Evolutionary conservation across 2,329 filamentous ascomycete species (phyloP).

Genomic region (Colletotrichum graminicola): DNA sequence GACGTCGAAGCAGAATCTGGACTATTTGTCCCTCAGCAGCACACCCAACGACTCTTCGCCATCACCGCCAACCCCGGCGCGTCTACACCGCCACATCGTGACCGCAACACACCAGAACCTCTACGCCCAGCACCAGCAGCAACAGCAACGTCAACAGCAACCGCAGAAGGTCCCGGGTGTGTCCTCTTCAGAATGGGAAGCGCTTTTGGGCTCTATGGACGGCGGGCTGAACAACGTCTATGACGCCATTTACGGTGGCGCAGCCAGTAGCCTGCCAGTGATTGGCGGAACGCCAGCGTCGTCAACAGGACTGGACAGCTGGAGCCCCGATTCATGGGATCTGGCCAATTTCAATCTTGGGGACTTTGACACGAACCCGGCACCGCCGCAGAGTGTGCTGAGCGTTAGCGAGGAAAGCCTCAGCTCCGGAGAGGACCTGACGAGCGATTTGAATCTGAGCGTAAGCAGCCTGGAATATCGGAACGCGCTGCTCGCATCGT

Average conservation of each 20-base stretch:
- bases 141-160: constrained; percentile 13
- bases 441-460: constrained; percentile 45
- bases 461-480: constrained; percentile 53
- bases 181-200: constrained; percentile 83
- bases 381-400: constrained; percentile 64
- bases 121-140: constrained; percentile 51
- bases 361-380: constrained; percentile 59
- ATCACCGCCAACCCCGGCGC: constrained; percentile 61
- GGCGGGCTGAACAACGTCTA: constrained; percentile 86
- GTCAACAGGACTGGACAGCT: constrained; percentile 55
- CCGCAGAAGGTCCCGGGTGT: constrained; percentile 59
- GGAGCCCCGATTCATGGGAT: constrained; percentile 71
- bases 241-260: constrained; percentile 81
- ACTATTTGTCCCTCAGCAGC: constrained; percentile 69
- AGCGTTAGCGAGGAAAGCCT: constrained; percentile 71
- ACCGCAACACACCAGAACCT: constrained; percentile 47
- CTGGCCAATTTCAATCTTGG: constrained; percentile 63
- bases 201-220: constrained; percentile 82
- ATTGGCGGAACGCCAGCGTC: constrained; percentile 59
- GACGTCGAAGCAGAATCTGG: constrained; percentile 61
- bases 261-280: constrained; percentile 56
- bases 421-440: constrained; percentile 65
- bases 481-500: constrained; percentile 46
- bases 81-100: constrained; percentile 51
- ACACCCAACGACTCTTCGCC: constrained; percentile 61